These are phyloP conservation scores for Claviceps arundinis DNA, from an alignment of 2,329 filamentous ascomycete species.

Conservation along the genomic window DNA sequence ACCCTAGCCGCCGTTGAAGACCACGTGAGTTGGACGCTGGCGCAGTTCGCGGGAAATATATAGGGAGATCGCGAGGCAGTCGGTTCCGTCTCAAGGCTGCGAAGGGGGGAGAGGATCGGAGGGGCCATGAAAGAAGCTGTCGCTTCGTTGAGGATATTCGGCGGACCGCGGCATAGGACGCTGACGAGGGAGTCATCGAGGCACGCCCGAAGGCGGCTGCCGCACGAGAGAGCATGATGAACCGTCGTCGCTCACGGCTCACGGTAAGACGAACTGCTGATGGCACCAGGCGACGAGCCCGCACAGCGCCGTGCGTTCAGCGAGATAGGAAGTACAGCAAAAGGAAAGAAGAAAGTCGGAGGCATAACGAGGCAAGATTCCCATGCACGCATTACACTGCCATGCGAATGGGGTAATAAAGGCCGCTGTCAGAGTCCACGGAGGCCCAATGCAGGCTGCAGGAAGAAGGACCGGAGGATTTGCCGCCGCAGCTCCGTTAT, in stretches of 20 bases:
- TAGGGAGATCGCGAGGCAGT: conserved; percentile 12
- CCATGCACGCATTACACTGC: background rate
- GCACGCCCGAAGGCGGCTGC: conserved; percentile 11
- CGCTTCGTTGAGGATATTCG: conserved; percentile 5
- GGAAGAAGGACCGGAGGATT: conserved; percentile 4
- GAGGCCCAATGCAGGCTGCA: background rate
- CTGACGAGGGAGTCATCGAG: conserved; percentile 9
- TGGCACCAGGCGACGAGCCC: background rate
- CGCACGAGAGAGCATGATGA: conserved; percentile 12
- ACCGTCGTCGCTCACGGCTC: conserved; percentile 1
- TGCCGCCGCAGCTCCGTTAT: conserved; percentile 6
- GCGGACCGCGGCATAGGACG: conserved; percentile 10
- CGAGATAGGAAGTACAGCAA: background rate
- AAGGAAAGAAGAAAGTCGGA: background rate
- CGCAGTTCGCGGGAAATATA: conserved; percentile 19
- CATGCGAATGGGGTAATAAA: background rate
- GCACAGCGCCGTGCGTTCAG: background rate
- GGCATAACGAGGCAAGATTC: background rate
- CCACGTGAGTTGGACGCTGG: background rate
- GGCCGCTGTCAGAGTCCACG: background rate
- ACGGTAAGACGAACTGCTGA: background rate
- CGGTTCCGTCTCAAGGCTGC: conserved; percentile 10
- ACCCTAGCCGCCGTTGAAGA: conserved; percentile 5
- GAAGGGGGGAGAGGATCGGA: conserved; percentile 2
- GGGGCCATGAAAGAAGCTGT: conserved; percentile 22